These are phyloP conservation scores for Agastache rugosa DNA, from an alignment of 257 asterid genomes.

Conservation along the genomic window DNA sequence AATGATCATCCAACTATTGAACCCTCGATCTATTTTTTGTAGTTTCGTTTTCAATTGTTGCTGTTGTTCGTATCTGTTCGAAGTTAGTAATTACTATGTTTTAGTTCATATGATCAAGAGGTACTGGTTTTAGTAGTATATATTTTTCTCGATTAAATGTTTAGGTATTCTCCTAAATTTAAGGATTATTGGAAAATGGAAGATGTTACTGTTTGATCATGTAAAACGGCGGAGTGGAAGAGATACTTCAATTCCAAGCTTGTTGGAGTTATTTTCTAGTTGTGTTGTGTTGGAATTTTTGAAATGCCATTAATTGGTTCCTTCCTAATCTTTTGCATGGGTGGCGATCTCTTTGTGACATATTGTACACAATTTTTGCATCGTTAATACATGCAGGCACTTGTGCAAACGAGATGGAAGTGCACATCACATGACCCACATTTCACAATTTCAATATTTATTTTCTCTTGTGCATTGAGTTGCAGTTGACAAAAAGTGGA, in stretches of 20 bases:
- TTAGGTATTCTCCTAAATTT: slow-evolving; percentile 25
- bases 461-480: slow-evolving; percentile 5
- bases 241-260: not conserved
- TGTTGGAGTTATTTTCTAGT: not conserved
- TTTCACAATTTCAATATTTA: slow-evolving; percentile 16
- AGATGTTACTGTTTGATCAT: slow-evolving; percentile 14
- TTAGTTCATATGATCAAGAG: slow-evolving; percentile 1
- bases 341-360: not conserved
- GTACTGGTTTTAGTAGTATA: not conserved
- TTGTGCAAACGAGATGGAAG: slow-evolving; percentile 6
- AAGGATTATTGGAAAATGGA: not conserved
- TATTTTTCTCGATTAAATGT: slow-evolving; percentile 23
- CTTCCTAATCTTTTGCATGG: not conserved
- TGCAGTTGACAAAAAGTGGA: slow-evolving; percentile 13
- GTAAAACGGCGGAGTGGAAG: slow-evolving; percentile 12
- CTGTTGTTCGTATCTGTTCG: not conserved
- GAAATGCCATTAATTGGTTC: slow-evolving; percentile 7
- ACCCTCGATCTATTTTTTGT: slow-evolving; percentile 32
- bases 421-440: slow-evolving; percentile 30
- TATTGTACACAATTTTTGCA: slow-evolving; percentile 14
- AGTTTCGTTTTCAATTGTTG: not conserved
- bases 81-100: slow-evolving; percentile 25
- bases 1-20: slow-evolving; percentile 1
- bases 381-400: slow-evolving; percentile 23
- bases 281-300: not conserved